Evolutionary conservation across 2,329 filamentous ascomycete genomes (phyloP), one percentile per base, ranked within the genome.

Genomic region (Aphanoascus verrucosus): DNA sequence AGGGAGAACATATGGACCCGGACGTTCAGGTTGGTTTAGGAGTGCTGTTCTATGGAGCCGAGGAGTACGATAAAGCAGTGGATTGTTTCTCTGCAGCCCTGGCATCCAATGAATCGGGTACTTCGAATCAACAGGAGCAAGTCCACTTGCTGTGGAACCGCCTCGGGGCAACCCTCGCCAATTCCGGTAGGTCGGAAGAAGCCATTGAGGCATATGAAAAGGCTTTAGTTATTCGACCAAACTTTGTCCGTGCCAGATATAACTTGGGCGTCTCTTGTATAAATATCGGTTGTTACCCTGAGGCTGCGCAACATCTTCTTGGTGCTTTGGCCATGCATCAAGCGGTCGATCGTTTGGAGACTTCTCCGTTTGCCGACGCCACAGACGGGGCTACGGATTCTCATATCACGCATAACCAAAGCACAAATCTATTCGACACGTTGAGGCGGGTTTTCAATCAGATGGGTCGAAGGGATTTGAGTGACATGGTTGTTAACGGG

Each of bases 41-140:
- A 35, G 93, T 98, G 3, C 80, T 98, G 14, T 97, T 98, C 74
- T 98, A 98, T 72, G 93, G 91, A 49, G 89, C 88, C 31, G 93
- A 98, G 71, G 91, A 97, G 66, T 97, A 96, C 74, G 88, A 93
- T 67, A 98, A 98, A 74, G 93, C 93, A 0, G 91, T 98, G 37
- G 93, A 98, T 74, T 98, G 94, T 76, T 98, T 98, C 79, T 86
- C 85, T 53, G 84, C 91, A 0, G 91, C 94, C 0, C 81, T 98
- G 20, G 86, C 88, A 55, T 88, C 83, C 20, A 88, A 87, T 0
- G 89, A 95, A 69, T 79, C 83, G 35, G 93, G 93, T 55, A 81
- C 82, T 7, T 85, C 83, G 56, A 97, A 96, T 72, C 84, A 88
- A 58, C 82, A 83, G 62, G 84, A 85, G 63, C 89, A 96, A 70